Percentiles rank a stretch among this genome's conserved stretches.
Conservation (phyloP, 2,329 filamentous ascomycete species). For the Fusarium napiforme region DNA sequence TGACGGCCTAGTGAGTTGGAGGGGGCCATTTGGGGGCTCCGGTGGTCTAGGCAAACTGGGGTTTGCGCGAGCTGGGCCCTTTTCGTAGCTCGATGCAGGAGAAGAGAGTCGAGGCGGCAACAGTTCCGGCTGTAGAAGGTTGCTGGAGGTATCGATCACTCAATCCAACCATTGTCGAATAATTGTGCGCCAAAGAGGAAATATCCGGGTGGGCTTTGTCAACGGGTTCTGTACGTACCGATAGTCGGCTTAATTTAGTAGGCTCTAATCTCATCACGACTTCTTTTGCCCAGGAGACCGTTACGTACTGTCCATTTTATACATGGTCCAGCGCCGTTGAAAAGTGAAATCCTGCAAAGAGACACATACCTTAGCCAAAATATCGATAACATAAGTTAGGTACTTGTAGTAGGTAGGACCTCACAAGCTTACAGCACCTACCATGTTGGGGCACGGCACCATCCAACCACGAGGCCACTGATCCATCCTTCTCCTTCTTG, state of each 20-base stretch:
- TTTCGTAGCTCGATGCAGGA: slow-evolving; percentile 37
- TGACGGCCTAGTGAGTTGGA: slow-evolving; percentile 25
- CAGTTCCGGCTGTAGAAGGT: slow-evolving; percentile 32
- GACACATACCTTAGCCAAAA: background rate
- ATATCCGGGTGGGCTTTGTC: slow-evolving; percentile 1
- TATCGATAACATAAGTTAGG: background rate
- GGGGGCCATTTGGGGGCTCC: slow-evolving; percentile 32
- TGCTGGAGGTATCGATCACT: slow-evolving; percentile 7
- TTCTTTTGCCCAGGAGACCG: slow-evolving; percentile 1
- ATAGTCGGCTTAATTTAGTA: background rate
- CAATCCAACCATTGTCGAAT: slow-evolving; percentile 4
- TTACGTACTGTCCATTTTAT: background rate
- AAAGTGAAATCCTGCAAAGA: slow-evolving; percentile 7
- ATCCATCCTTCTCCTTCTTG: slow-evolving; percentile 15
- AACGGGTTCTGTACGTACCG: background rate
- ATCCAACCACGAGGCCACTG: slow-evolving; percentile 34
- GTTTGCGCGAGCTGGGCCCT: slow-evolving; percentile 36
- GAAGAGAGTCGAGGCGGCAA: slow-evolving; percentile 11
- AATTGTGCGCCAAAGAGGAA: slow-evolving; percentile 3
- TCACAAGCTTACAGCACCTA: slow-evolving; percentile 23
- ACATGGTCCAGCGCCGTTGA: slow-evolving; percentile 15
- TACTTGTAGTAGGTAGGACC: background rate
- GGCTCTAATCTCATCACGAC: slow-evolving; percentile 19
- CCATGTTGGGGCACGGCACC: slow-evolving; percentile 33
- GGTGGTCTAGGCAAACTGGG: slow-evolving; percentile 43